Base-by-base conservation (phyloP, 495 filamentous ascomycete species). In the Penicillium cosmopolitanum region DNA sequence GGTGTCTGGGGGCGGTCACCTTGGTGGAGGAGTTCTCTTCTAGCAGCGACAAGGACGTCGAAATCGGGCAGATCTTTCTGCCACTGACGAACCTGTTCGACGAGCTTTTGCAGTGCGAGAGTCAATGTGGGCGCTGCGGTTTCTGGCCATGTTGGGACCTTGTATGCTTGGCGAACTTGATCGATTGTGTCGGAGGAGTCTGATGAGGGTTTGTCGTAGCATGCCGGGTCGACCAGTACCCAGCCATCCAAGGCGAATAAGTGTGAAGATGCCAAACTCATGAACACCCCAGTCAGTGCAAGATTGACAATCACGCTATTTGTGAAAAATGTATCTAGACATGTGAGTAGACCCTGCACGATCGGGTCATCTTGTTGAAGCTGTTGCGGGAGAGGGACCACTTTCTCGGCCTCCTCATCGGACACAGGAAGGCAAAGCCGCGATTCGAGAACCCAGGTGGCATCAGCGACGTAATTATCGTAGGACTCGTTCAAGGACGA, bases 221-320 rank as follows among this genome's bases (percentile, higher is more conserved):
- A 73, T 5, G 65, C 57, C 0, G 92, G 89, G 60, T 91, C 85
- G 16, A 91, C 85, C 11, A 93, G 75, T n/a, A 98, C 81, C 95
- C 96, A 98, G 13, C 87, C 87, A 67, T 97, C 92, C 1, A 97
- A 79, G 5, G 86, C 83, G 66, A 96, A 88, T 50, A 88, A 89
- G 15, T 90, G 86, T 60, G 95, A 98, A 1, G 89, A 87, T 15
- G 89, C 88, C 28, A 98, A 80, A 58, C 91, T 89, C 55, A 93
- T 84, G 15, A 99, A 80, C 6, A 87, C 83, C 63, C 93, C 88
- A 1, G 96, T 97, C 8, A 96, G 75, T 2, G 87, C 86, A 11
- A 99, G 77, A 66, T 99, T 99, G 15, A 87, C 90, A 57, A 96
- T 92, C 2, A 97, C 85, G 16, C 91, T 86, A 69, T 99, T 98